Evolutionary conservation across 2,329 filamentous ascomycete species (phyloP), one percentile per base, ranked within the genome.

Genomic region (Epichloe uncinata): DNA sequence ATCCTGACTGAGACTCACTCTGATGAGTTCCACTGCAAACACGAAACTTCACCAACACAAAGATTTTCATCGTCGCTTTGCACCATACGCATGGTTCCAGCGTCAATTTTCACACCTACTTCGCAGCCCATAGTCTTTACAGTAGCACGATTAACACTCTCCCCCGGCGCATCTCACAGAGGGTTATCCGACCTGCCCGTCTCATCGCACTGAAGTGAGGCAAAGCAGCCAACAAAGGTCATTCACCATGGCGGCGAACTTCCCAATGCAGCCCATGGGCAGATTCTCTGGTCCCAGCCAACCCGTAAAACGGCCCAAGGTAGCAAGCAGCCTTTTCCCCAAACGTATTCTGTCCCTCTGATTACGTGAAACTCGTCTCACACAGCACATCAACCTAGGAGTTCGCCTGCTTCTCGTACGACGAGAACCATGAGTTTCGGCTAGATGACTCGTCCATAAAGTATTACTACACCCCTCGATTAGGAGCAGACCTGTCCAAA

Each of bases 351-450:
- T n/a, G 35, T n/a, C 35, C 13, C 13, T 13, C 2, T 5, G 13
- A 37, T 37, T 37, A 26, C 40, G 11, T 43, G 38, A 15, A 34
- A 43, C 22, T 46, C 42, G 15, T 20, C 41, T 13, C 6, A 4
- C 20, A 12, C 11, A 35, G 20, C 7, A 34, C 42, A 44, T 15
- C n/a, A 16, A 9, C n/a, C 8, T 37, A 91, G 84, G 93, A 98
- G 71, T 86, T 98, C 56, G 79, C 91, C 4, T 88, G 77, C 67
- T 98, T 97, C 69, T 97, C 91, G 8, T 97, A 93, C 67, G 87
- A 97, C 63, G 79, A 89, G 42, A 72, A 89, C 30, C 93, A 91
- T 63, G 67, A 79, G 49, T 89, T 89, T 60, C 82, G 74, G 45
- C 77, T 84, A 3, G 88, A 87, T 55, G 84, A 85, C 53, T 85